Evolutionary conservation across 2,329 filamentous ascomycete species (phyloP).

Genomic region (Colletotrichum acutatum): DNA sequence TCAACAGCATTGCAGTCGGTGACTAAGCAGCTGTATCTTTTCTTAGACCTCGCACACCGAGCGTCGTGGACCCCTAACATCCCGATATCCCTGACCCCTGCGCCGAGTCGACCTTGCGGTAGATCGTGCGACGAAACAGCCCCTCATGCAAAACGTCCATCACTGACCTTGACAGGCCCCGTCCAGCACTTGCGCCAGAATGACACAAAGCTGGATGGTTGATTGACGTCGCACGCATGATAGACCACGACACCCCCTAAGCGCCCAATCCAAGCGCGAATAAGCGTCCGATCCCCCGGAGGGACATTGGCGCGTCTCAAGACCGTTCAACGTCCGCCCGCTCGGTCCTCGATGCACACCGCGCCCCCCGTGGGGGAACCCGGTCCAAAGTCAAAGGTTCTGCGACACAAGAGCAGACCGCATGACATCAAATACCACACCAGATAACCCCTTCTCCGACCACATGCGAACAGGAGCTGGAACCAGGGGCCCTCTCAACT

Average conservation of each 20-base stretch:
- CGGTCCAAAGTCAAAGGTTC: constrained; percentile 21
- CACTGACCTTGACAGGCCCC: background rate
- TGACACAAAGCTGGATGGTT: background rate
- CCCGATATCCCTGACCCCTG: background rate
- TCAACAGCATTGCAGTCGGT: background rate
- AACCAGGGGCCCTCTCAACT: constrained; percentile 16
- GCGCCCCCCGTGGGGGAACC: constrained; percentile 33
- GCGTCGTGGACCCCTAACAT: constrained; percentile 25
- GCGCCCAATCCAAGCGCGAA: constrained; percentile 27
- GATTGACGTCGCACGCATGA: constrained; percentile 18
- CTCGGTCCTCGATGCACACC: constrained; percentile 24
- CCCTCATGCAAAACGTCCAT: background rate
- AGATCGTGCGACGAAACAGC: constrained; percentile 14
- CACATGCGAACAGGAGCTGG: background rate
- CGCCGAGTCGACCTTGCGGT: background rate
- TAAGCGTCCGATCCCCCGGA: background rate
- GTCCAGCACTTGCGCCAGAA: background rate
- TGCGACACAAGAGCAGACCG: constrained; percentile 5
- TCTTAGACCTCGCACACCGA: constrained; percentile 27
- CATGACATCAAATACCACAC: constrained; percentile 20
- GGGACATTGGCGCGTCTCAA: constrained; percentile 30
- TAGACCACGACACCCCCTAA: background rate
- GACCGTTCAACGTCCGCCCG: constrained; percentile 14
- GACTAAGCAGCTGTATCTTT: constrained; percentile 18
- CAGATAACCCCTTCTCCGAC: background rate